Percentiles rank a stretch among this genome's conserved stretches.
Evolutionary conservation across 176 grass and related monocot species (phyloP).

Genomic region (Aegilops sharonensis): DNA sequence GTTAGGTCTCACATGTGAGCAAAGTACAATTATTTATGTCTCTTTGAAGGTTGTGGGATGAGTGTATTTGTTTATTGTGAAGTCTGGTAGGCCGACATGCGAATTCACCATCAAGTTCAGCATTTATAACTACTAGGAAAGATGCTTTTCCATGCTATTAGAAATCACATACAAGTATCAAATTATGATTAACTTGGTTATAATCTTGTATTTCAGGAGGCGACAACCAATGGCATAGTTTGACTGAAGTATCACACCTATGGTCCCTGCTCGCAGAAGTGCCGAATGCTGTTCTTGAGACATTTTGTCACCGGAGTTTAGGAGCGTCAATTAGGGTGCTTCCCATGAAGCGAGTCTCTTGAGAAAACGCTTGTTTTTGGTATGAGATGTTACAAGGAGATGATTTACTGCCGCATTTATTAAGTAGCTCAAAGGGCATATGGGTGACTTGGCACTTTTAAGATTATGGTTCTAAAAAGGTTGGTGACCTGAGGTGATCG

Average conservation of each 20-base stretch:
- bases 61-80: too few species aligned
- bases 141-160: background rate
- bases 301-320: slow-evolving; percentile 44
- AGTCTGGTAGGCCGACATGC: too few species aligned
- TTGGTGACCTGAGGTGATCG: background rate
- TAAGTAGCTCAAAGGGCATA: slow-evolving; percentile 20
- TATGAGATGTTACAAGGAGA: slow-evolving; percentile 45
- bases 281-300: slow-evolving; percentile 32
- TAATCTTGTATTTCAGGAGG: slow-evolving; percentile 62
- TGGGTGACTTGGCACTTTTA: slow-evolving; percentile 15
- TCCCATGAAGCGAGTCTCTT: slow-evolving; percentile 31
- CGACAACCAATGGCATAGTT: slow-evolving; percentile 79
- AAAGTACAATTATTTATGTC: too few species aligned
- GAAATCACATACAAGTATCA: background rate
- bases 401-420: slow-evolving; percentile 6
- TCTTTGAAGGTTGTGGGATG: too few species aligned
- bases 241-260: slow-evolving; percentile 27
- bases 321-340: slow-evolving; percentile 31
- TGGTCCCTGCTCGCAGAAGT: slow-evolving; percentile 19
- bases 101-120: too few species aligned
- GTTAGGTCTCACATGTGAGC: too few species aligned
- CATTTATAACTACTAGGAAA: too few species aligned
- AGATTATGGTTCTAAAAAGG: background rate
- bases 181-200: background rate
- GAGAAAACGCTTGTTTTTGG: slow-evolving; percentile 39